Evolutionary conservation across 352 stramenopile genomes (phyloP).

Genomic region (Pseudoperonospora humuli): DNA sequence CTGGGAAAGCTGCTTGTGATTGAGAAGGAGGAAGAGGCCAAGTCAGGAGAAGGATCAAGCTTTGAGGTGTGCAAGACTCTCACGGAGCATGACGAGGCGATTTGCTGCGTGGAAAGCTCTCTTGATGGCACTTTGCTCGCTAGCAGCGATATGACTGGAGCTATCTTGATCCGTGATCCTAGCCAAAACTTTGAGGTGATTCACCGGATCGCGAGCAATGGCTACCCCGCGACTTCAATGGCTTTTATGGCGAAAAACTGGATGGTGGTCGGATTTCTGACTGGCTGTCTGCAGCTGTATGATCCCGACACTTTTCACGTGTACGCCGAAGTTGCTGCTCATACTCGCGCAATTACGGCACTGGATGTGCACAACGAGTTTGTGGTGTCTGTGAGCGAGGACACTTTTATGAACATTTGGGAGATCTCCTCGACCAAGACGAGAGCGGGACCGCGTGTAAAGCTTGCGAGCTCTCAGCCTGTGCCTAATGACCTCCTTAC

Average conservation of each 20-base stretch:
- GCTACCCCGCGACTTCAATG: conserved; percentile 42
- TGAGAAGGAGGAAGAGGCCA: conserved; percentile 41
- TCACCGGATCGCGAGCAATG: conserved; percentile 31
- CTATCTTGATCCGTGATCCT: conserved; percentile 46
- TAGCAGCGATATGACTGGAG: conserved; percentile 51
- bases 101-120: conserved; percentile 52
- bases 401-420: conserved; percentile 80
- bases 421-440: conserved; percentile 27
- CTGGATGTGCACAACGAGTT: conserved; percentile 43
- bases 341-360: conserved; percentile 60
- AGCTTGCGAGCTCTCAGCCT: conserved; percentile 51
- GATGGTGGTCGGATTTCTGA: conserved; percentile 53
- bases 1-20: conserved; percentile 53
- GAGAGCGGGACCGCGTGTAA: conserved; percentile 20
- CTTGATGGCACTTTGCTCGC: conserved; percentile 31
- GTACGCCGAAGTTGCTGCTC: conserved; percentile 55
- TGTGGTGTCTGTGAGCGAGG: conserved; percentile 57
- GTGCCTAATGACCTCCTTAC: conserved; percentile 58
- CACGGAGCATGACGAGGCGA: conserved; percentile 47
- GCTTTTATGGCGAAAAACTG: conserved; percentile 48
- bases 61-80: too few relatives aligned
- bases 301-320: conserved; percentile 39
- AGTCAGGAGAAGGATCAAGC: conserved; percentile 32
- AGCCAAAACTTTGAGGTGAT: conserved; percentile 53
- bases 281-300: conserved; percentile 50